Conservation (phyloP, 176 grass and related monocot species). For the Carex myosuroides region DNA sequence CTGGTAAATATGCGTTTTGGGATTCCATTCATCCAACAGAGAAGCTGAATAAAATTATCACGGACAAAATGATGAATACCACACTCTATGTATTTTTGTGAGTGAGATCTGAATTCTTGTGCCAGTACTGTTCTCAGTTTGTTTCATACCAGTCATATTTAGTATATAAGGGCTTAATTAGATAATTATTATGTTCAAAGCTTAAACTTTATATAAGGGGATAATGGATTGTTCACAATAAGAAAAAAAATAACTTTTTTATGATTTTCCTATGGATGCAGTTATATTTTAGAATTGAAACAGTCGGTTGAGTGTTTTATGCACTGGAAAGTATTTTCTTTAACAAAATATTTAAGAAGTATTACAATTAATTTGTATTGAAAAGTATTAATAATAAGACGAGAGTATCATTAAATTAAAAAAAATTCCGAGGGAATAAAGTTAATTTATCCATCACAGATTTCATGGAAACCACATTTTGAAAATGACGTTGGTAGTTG, state of each 20-base stretch:
- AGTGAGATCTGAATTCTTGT: neutral
- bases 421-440: neutral
- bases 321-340: neutral
- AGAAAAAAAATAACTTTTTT: neutral
- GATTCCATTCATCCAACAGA: slow-evolving; percentile 75
- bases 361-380: neutral
- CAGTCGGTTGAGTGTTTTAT: neutral
- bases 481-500: neutral
- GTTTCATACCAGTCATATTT: neutral
- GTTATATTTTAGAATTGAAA: neutral
- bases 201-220: neutral
- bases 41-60: slow-evolving; percentile 41
- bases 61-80: slow-evolving; percentile 54
- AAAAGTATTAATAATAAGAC: neutral
- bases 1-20: slow-evolving; percentile 59
- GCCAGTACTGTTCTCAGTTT: neutral
- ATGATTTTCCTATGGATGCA: neutral
- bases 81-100: slow-evolving; percentile 41
- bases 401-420: neutral
- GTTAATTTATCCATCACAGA: too few species aligned
- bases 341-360: neutral
- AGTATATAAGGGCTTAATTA: too few species aligned
- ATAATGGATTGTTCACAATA: neutral
- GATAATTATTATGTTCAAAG: neutral
- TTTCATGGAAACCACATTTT: neutral